Base-by-base conservation (phyloP, 1,284 basidiomycete genomes). In the Ganoderma leucocontextum region DNA sequence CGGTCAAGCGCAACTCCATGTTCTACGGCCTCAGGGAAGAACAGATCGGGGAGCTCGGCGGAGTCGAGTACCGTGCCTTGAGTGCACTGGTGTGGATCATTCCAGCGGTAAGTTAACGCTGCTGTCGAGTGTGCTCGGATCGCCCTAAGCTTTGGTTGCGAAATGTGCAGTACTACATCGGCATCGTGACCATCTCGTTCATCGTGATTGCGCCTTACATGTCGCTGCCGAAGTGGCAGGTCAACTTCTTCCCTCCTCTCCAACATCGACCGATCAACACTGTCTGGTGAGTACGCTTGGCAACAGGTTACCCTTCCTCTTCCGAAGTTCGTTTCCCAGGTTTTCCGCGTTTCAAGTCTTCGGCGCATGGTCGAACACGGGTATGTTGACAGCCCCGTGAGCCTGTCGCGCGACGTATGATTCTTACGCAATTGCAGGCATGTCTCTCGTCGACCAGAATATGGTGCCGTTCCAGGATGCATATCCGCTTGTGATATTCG, bases 21-120 rank as follows among this genome's bases (percentile, higher is more conserved):
- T 98, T 99, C 78, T 87, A 90, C 61, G 83, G 88, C 52, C 81
- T 98, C 63, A 94, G 92, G 0, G 86, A 93, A 95, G 64, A 52
- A 25, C 93, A 99, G 76, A 84, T 95, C 73, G 94, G 97, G 71
- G 96, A 98, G 80, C 83, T 99, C 6, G 96, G 96, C 9, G 97
- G 97, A 7, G 93, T 98, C 17, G 97, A 99, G 79, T 99, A 96
- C 76, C 88, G 95, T n/a, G 95, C 93, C 1, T 81, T 98, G 65
- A 91, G 91, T 68, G 85, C 92, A 4, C 79, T 97, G 53, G 82
- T 95, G 19, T 95, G 92, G 80, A 77, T 81, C 38, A 73, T 80
- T 4, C 79, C 78, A 1, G 44, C 75, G 44, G 80, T 81, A 60
- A 39, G 79, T 55, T 36, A 33, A 19, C 15, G 12, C 25, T 5